Percentiles rank a stretch among this genome's conserved stretches.
Conservation (phyloP, 345 rosid genomes). For the Boechera divaricarpa region DNA sequence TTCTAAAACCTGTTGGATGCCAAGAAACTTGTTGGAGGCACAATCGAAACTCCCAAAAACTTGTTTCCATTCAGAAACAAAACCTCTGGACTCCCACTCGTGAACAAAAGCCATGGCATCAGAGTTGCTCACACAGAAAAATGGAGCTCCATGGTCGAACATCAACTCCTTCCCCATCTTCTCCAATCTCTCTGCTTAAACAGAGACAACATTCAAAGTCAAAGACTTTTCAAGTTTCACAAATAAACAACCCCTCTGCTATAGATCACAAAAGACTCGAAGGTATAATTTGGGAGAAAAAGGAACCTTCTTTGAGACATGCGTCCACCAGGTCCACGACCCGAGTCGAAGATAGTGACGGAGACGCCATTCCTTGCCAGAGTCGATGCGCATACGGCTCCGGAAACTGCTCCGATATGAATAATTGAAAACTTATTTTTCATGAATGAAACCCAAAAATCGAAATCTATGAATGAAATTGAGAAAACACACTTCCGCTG, state of each 20-base stretch:
- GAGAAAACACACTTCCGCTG: conserved; percentile 66
- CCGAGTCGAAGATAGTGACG: conserved; percentile 80
- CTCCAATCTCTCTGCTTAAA: conserved; percentile 59
- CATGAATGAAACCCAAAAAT: neutral
- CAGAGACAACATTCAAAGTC: neutral
- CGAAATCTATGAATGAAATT: neutral
- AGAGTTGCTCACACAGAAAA: conserved; percentile 54
- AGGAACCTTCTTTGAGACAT: conserved; percentile 85
- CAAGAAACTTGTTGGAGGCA: conserved; percentile 55
- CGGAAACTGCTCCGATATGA: conserved; percentile 58
- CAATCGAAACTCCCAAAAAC: conserved; percentile 66
- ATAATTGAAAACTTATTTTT: neutral
- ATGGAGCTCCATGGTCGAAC: conserved; percentile 93
- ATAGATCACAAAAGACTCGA: conserved; percentile 2
- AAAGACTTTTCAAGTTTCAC: neutral
- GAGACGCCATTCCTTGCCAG: conserved; percentile 72
- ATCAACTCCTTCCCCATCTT: conserved; percentile 68
- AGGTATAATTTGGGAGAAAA: neutral
- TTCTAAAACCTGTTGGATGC: conserved; percentile 59
- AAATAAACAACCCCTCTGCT: neutral
- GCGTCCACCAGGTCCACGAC: conserved; percentile 88
- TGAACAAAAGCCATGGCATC: conserved; percentile 61
- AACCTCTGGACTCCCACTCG: conserved; percentile 77
- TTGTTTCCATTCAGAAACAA: conserved; percentile 75
- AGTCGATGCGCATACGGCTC: conserved; percentile 85